Percentiles rank a stretch among this genome's conserved stretches.
These are phyloP conservation scores for Pichia ethanolica DNA, from an alignment of 805 yeast species.

Conservation along the genomic window DNA sequence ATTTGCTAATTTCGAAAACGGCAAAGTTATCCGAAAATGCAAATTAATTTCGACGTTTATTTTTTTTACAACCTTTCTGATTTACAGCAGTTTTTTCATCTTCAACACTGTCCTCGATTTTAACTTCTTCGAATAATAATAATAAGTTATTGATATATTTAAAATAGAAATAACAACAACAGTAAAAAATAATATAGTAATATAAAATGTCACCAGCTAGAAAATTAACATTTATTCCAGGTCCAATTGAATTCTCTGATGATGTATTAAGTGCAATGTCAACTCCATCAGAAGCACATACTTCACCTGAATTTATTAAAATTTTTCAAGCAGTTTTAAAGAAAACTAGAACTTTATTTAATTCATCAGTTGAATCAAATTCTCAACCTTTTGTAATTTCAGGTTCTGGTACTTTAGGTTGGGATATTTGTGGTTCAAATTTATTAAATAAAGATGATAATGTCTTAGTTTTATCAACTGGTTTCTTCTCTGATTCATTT, in stretches of 20 bases:
- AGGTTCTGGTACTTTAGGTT: conserved; percentile 92
- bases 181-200: too few species aligned
- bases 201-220: conserved; percentile 19
- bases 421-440: conserved; percentile 86
- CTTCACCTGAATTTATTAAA: conserved; percentile 72
- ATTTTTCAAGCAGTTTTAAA: conserved; percentile 64
- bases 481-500: conserved; percentile 80
- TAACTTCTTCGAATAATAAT: too few species aligned
- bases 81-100: too few species aligned
- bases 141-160: too few species aligned
- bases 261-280: conserved; percentile 73
- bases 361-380: conserved; percentile 47
- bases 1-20: too few species aligned
- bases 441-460: conserved; percentile 58
- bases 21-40: too few species aligned
- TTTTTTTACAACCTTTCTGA: too few species aligned
- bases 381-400: conserved; percentile 78
- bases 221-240: conserved; percentile 30
- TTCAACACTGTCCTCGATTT: too few species aligned
- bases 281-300: conserved; percentile 83
- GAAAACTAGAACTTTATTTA: conserved; percentile 67
- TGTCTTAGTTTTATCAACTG: conserved; percentile 80
- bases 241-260: conserved; percentile 52
- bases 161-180: too few species aligned
- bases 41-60: too few species aligned